Base-by-base conservation (phyloP, 306 rosid species). In the Rosa chinensis region DNA sequence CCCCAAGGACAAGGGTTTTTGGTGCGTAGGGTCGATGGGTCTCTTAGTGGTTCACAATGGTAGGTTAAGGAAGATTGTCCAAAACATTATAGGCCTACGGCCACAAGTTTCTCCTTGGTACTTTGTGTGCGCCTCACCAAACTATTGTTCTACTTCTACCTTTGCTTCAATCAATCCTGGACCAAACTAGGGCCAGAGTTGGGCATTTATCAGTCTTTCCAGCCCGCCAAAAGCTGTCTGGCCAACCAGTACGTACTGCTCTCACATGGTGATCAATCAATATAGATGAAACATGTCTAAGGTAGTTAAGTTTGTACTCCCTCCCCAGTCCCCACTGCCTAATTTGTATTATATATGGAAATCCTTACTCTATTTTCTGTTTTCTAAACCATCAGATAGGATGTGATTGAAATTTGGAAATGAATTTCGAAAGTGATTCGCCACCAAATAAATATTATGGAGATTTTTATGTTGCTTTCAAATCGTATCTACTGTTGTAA, bases 41-140 rank as follows among this genome's bases (percentile, higher is more conserved):
- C 28, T 37, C 42, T 4, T 8, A 43, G 35, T 10, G 47, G 52
- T 10, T 40, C 16, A 42, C 48, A 66, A 8, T 18, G 71, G 25
- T 6, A 17, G 25, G 25, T 37, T 39, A 37, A 8, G 13, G 13
- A 66, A n/a, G 52, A 17, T 43, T 40, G 72, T 68, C 72, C 72
- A 68, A 42, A 42, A 42, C 10, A 42, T 18, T 8, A 48, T 66
- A 39, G 71, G 48, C 48, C 71, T 39, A 42, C 32, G 73, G 3
- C 17, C 35, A 68, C 73, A 68, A 68, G 73, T 68, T 68, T 28
- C 71, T 3, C 17, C 71, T 66, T 66, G 71, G 71, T 66, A 48
- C 14, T 66, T 66, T 66, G 71, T 58, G 56, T 20, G 3, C 8
- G 69, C 3, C 3, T 2, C 3, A 32, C 37, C 37, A 32, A 32